Evolutionary conservation across 257 asterid species (phyloP).

Genomic region (Penstemon davidsonii): DNA sequence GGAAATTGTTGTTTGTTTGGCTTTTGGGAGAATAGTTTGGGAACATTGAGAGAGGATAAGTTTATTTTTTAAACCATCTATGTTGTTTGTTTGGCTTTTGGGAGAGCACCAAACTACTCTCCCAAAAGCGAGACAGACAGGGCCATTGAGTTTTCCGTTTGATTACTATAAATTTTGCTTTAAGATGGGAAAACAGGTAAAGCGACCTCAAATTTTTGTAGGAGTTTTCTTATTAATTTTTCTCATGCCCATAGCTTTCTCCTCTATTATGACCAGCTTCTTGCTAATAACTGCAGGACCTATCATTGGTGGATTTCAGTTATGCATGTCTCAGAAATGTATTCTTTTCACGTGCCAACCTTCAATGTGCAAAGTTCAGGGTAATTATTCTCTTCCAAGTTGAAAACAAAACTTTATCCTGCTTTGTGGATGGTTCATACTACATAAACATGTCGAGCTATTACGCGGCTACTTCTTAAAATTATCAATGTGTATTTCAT

Average conservation of each 20-base stretch:
- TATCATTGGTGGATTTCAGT: slow-evolving; percentile 90
- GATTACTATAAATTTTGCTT: background rate
- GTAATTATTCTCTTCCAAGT: slow-evolving; percentile 40
- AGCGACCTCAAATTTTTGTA: no score
- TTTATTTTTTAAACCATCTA: no score
- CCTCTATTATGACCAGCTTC: slow-evolving; percentile 15
- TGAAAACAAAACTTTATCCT: slow-evolving; percentile 3
- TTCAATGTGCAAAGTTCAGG: slow-evolving; percentile 86
- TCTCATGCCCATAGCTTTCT: slow-evolving; percentile 5
- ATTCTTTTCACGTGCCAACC: slow-evolving; percentile 92
- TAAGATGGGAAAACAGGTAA: slow-evolving; percentile 19
- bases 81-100: no score
- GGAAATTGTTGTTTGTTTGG: no score
- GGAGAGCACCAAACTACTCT: no score
- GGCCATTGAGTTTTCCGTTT: background rate
- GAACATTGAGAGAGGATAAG: no score
- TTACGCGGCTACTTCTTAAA: background rate
- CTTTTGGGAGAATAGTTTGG: no score
- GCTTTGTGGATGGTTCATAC: slow-evolving; percentile 11
- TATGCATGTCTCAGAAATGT: slow-evolving; percentile 79
- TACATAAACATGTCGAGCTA: background rate
- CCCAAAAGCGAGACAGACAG: no score
- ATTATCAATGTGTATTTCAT: background rate
- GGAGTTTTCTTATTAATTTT: background rate
- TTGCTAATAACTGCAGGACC: slow-evolving; percentile 58